Evolutionary conservation across 2,329 filamentous ascomycete species (phyloP).

Genomic region (Ophiostoma sp.): DNA sequence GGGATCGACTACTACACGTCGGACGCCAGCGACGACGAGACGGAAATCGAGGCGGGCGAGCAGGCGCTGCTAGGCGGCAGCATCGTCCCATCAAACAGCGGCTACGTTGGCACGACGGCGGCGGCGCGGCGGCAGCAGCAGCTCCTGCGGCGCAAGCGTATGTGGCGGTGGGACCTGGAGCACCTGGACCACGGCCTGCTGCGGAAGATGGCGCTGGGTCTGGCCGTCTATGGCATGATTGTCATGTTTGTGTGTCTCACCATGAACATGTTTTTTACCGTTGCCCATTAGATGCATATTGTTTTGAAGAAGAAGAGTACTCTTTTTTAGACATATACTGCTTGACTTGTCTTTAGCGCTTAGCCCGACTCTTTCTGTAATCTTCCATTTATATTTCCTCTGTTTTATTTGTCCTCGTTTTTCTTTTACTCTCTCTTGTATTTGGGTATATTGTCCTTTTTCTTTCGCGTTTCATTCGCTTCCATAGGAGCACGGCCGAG

Average conservation of each 20-base stretch:
- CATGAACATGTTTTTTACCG: constrained; percentile 77
- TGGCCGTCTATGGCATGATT: constrained; percentile 76
- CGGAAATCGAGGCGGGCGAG: constrained; percentile 33
- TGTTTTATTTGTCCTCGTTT: background rate
- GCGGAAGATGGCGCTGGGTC: constrained; percentile 64
- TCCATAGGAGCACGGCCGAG: background rate
- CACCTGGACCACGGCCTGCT: constrained; percentile 61
- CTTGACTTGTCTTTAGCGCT: background rate
- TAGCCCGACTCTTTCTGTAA: background rate
- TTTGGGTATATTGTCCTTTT: background rate
- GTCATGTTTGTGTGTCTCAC: constrained; percentile 87
- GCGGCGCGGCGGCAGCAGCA: constrained; percentile 33
- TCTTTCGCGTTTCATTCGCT: background rate
- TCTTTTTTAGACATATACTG: background rate
- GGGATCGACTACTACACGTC: constrained; percentile 37
- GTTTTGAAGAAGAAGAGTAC: background rate
- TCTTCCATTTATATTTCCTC: background rate
- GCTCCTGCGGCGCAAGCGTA: constrained; percentile 35
- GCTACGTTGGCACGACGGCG: constrained; percentile 26
- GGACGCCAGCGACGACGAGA: constrained; percentile 39
- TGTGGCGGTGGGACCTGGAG: constrained; percentile 56
- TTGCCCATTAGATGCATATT: constrained; percentile 47
- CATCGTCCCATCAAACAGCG: constrained; percentile 42
- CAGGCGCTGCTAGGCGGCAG: constrained; percentile 34
- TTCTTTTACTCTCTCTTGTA: background rate